Conservation (phyloP, 1,284 basidiomycete species). For the Trichosporon coremiiforme region DNA sequence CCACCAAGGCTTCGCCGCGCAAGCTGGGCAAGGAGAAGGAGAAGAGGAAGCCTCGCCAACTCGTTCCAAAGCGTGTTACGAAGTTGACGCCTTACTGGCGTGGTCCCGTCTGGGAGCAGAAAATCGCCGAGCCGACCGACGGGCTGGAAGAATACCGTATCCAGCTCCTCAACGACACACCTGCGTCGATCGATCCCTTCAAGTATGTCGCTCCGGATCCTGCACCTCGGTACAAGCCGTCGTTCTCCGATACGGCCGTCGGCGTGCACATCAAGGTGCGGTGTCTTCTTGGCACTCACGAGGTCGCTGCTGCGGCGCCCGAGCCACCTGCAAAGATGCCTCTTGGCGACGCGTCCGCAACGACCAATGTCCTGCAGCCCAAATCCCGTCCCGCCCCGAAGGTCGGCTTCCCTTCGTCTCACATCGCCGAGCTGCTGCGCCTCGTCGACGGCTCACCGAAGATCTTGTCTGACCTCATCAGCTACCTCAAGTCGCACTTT, state of each 20-base stretch:
- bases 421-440: constrained; percentile 46
- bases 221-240: constrained; percentile 38
- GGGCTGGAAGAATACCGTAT: constrained; percentile 50
- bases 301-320: constrained; percentile 14
- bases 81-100: constrained; percentile 51
- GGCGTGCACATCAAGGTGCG: constrained; percentile 38
- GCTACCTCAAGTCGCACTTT: constrained; percentile 45
- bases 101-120: constrained; percentile 53
- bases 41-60: constrained; percentile 26
- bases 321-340: constrained; percentile 24
- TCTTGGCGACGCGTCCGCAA: constrained; percentile 29
- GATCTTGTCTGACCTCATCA: constrained; percentile 44
- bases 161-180: constrained; percentile 54
- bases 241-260: constrained; percentile 40
- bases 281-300: constrained; percentile 39
- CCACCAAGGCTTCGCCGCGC: constrained; percentile 33
- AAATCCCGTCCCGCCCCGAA: constrained; percentile 35
- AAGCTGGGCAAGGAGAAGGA: constrained; percentile 19
- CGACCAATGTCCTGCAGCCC: constrained; percentile 9
- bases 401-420: constrained; percentile 44
- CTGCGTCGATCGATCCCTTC: constrained; percentile 52
- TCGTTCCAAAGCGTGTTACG: constrained; percentile 47
- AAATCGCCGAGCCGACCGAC: constrained; percentile 43
- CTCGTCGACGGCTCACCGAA: constrained; percentile 49
- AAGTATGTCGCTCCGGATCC: constrained; percentile 42